Base-by-base conservation (phyloP, 73 alveolate genomes). In the Paramecium caudatum region DNA sequence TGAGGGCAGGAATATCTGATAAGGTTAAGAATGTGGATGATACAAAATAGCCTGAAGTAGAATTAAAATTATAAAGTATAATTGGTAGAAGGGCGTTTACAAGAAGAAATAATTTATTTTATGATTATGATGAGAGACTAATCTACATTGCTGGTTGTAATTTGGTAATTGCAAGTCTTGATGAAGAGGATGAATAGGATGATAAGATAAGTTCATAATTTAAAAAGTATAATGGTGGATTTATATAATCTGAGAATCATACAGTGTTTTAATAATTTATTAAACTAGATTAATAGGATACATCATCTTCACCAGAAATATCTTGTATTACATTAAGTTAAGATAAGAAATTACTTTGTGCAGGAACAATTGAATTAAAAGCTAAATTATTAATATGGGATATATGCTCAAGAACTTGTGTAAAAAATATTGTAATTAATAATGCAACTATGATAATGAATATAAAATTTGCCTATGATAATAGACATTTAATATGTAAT, bases 41-140 rank as follows among this genome's bases (percentile, higher is more conserved):
- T 43, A 81, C 82, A 41, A 86, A 62, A 21, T 46, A 25, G 25
- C 82, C 90, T 33, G 78, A 86, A 86, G 62, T 70, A 8, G 93
- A 86, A 47, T 45, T 86, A 3, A 63, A 63, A 86, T 86, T 86
- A 16, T 43, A 62, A 15, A 86, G 84, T 86, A 86, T 86, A 12
- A 86, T 86, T 0, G 99, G 99, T 12, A 94, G 99, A 82, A 96
- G 98, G 84, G 99, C 99, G 1, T 94, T 84, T 90, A 99, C 97
- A 69, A 94, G 99, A 90, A 91, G 99, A 91, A 94, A 96, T 80
- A 98, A 98, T 90, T 80, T 98, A 19, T 95, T 95, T 93, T 91
- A 97, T 86, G 99, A 98, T 74, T 94, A 95, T 91, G 92, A 95
- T 90, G 98, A 97, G 82, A 94, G 99, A 69, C 84, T 97, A 10